Conservation (phyloP, 306 rosid genomes). For the Notholithocarpus densiflorus region DNA sequence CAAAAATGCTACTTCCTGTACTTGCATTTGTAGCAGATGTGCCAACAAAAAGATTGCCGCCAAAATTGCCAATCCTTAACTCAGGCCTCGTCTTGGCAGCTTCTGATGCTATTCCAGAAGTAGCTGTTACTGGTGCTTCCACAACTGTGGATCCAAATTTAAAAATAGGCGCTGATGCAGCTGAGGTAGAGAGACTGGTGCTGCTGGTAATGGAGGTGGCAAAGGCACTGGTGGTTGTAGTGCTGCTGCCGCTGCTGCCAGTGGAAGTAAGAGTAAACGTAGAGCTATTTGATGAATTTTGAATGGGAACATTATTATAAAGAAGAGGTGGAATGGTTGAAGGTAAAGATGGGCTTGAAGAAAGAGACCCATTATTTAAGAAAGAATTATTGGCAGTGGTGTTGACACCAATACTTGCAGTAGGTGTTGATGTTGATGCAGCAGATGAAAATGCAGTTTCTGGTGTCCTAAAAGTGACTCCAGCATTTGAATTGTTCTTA, state of each 20-base stretch:
- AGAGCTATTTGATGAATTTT: slow-evolving; percentile 35
- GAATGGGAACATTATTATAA: slow-evolving; percentile 40
- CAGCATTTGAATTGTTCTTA: slow-evolving; percentile 30
- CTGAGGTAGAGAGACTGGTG: slow-evolving; percentile 21
- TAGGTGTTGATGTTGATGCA: slow-evolving; percentile 33
- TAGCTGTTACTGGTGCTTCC: slow-evolving; percentile 26
- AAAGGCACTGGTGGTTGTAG: slow-evolving; percentile 10
- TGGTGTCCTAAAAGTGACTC: slow-evolving; percentile 30
- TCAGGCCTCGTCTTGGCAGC: slow-evolving; percentile 46
- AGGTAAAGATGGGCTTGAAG: slow-evolving; percentile 37
- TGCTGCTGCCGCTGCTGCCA: neutral
- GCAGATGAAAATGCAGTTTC: slow-evolving; percentile 40
- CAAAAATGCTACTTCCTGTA: slow-evolving; percentile 43
- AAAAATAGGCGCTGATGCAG: slow-evolving; percentile 30
- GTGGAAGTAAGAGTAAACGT: slow-evolving; percentile 15
- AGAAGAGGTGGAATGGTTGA: slow-evolving; percentile 24
- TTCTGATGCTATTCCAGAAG: slow-evolving; percentile 23
- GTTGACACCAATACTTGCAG: slow-evolving; percentile 33
- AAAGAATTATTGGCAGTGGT: slow-evolving; percentile 34
- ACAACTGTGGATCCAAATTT: slow-evolving; percentile 38
- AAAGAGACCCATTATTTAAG: slow-evolving; percentile 46
- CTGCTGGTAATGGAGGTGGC: slow-evolving; percentile 26
- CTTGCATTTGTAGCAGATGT: slow-evolving; percentile 39
- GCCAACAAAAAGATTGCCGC: slow-evolving; percentile 36
- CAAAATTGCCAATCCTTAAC: slow-evolving; percentile 33